These are phyloP conservation scores for Suhomyces bribrorum DNA, from an alignment of 1,139 yeast species.

Conservation along the genomic window DNA sequence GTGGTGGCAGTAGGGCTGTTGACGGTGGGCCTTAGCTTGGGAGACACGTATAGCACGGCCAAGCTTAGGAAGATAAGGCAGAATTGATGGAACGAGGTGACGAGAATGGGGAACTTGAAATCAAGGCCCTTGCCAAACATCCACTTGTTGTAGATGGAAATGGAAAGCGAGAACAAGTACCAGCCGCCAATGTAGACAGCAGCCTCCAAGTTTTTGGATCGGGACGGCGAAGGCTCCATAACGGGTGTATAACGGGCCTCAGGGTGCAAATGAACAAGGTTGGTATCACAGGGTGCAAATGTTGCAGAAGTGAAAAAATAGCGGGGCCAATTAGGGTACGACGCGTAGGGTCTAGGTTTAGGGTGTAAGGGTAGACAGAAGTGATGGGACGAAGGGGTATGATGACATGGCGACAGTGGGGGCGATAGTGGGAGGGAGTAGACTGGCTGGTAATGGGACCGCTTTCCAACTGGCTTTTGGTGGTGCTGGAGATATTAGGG, in stretches of 20 bases:
- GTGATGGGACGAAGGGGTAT: neutral
- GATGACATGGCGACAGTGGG: too few relatives aligned
- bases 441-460: too few relatives aligned
- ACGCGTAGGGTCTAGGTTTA: too few relatives aligned
- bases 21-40: slow-evolving; percentile 47
- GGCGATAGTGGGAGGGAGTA: too few relatives aligned
- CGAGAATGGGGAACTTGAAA: slow-evolving; percentile 78
- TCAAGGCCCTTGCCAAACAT: slow-evolving; percentile 82
- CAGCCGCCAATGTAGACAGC: slow-evolving; percentile 41
- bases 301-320: too few relatives aligned
- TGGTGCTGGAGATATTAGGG: too few relatives aligned
- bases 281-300: too few relatives aligned
- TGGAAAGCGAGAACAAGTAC: slow-evolving; percentile 66
- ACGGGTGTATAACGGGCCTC: neutral
- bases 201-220: slow-evolving; percentile 11
- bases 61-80: slow-evolving; percentile 57
- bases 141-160: slow-evolving; percentile 95
- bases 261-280: neutral
- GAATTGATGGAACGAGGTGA: slow-evolving; percentile 84
- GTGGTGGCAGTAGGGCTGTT: slow-evolving; percentile 13
- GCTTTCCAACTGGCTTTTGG: too few relatives aligned
- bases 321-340: too few relatives aligned
- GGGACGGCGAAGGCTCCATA: neutral
- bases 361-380: too few relatives aligned
- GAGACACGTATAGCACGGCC: slow-evolving; percentile 45